Evolutionary conservation across 2,329 filamentous ascomycete species (phyloP).

Genomic region (Stagonosporopsis chrysanthemi): DNA sequence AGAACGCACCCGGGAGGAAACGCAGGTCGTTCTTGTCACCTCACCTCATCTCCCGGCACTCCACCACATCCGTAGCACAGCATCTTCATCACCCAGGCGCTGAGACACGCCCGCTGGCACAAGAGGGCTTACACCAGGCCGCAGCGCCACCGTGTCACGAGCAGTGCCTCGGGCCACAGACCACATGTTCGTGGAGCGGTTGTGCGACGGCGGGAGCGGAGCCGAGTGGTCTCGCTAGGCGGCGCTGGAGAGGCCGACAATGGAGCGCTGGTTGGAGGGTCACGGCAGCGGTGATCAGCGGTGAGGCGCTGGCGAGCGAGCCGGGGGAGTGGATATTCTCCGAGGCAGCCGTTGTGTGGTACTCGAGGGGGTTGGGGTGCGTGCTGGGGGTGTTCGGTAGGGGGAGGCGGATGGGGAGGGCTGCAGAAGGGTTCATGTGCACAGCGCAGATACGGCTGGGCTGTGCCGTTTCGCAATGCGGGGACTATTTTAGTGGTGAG

Average conservation of each 20-base stretch:
- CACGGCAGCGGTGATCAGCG: slow-evolving; percentile 14
- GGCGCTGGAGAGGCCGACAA: neutral
- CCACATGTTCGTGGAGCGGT: slow-evolving; percentile 27
- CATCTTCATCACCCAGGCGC: neutral
- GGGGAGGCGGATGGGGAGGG: neutral
- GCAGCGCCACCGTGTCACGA: slow-evolving; percentile 6
- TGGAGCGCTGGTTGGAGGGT: slow-evolving; percentile 3
- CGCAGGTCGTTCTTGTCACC: neutral
- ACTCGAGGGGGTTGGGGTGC: slow-evolving; percentile 2
- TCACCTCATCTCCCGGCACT: neutral
- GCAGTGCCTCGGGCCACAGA: slow-evolving; percentile 20
- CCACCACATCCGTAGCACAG: neutral
- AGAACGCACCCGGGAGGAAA: neutral
- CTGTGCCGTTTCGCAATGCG: neutral
- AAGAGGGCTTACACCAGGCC: neutral
- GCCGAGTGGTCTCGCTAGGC: slow-evolving; percentile 15
- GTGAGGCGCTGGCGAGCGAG: slow-evolving; percentile 16
- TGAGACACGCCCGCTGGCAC: neutral
- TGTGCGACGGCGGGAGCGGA: slow-evolving; percentile 10
- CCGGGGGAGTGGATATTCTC: slow-evolving; percentile 36
- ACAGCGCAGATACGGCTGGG: neutral
- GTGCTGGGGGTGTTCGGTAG: neutral
- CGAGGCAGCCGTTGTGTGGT: slow-evolving; percentile 25
- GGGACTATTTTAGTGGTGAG: neutral
- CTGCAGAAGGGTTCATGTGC: neutral